Evolutionary conservation across 148 eudicot species (phyloP), one percentile per base, ranked within the genome.

Genomic region (Heliamphora exappendiculata): DNA sequence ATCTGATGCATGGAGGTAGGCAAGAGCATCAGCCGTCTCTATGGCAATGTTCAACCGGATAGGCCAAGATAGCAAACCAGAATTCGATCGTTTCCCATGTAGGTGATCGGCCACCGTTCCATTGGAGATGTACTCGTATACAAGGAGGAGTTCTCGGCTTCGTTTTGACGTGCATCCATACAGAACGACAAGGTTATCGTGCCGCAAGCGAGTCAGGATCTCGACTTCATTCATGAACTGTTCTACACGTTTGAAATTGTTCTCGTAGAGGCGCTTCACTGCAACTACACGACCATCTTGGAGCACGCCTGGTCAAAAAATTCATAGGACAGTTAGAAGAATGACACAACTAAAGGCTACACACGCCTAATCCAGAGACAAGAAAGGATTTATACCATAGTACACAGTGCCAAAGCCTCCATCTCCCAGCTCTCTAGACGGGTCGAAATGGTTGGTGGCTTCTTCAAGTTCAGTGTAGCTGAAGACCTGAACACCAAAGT

Each of bases 341-440:
- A 66, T 1, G 34, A 33, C 47, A 58, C 59, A 19, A 37, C 36
- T 14, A 41, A 44, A 44, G 20, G 7, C 36, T 10, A 17, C 26
- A 17, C 26, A 26, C 1, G 8, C 39, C 37, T 42, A 74, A 62
- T 16, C 4, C 26, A 41, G 0, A 45, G 24, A 54, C 24, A 74
- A 13, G 20, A 24, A 67, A 76, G 51, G 28, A 57, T 17, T 44
- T 84, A 16, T 90, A 90, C 98, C 98, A 67, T 89, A 84, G 81
- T 94, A 91, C 10, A 94, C 98, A 0, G 89, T 87, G 33, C 98
- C 98, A 84, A 91, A 94, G 59, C 98, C 98, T 57, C 98, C 98
- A 63, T 92, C 97, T 54, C 98, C 98, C 0, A 94, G 89, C 76
- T 91, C 94, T 80, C 81, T 87, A 42, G 91, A 75, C 49, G 82